phyloP scores from a whole-genome alignment of 1,139 yeast species.

The Pichia norvegensis region DNA sequence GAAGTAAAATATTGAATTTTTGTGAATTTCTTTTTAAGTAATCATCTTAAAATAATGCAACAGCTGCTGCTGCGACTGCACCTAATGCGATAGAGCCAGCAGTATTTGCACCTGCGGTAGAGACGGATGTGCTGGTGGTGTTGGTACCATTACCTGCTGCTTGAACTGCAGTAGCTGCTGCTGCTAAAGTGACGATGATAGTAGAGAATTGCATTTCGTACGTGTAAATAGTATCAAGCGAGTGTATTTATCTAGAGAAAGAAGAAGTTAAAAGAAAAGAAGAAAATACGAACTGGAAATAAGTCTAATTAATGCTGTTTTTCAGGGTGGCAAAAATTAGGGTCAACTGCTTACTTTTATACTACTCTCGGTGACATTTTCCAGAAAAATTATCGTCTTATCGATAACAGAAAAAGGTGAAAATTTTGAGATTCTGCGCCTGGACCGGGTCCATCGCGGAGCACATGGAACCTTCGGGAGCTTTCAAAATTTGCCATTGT shows the following conservation, averaged over 20 bases:
- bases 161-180: slow-evolving; percentile 41
- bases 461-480: neutral
- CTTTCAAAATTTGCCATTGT: no score
- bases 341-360: neutral
- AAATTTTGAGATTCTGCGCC: neutral
- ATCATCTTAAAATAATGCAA: slow-evolving; percentile 50
- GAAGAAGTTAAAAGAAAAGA: neutral
- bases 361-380: neutral
- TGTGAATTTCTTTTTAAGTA: neutral
- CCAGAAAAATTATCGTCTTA: neutral
- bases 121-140: slow-evolving; percentile 28
- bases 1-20: no score
- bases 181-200: slow-evolving; percentile 34
- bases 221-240: neutral
- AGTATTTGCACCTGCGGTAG: slow-evolving; percentile 32
- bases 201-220: slow-evolving; percentile 51
- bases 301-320: no score
- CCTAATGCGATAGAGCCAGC: slow-evolving; percentile 58
- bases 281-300: neutral
- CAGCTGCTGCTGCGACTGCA: slow-evolving; percentile 71
- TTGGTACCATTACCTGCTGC: slow-evolving; percentile 32
- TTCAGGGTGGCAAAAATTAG: neutral
- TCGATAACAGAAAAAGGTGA: neutral
- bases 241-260: neutral
- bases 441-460: slow-evolving; percentile 2